Evolutionary conservation across 2,329 filamentous ascomycete species (phyloP).

Genomic region (Epichloe uncinata): DNA sequence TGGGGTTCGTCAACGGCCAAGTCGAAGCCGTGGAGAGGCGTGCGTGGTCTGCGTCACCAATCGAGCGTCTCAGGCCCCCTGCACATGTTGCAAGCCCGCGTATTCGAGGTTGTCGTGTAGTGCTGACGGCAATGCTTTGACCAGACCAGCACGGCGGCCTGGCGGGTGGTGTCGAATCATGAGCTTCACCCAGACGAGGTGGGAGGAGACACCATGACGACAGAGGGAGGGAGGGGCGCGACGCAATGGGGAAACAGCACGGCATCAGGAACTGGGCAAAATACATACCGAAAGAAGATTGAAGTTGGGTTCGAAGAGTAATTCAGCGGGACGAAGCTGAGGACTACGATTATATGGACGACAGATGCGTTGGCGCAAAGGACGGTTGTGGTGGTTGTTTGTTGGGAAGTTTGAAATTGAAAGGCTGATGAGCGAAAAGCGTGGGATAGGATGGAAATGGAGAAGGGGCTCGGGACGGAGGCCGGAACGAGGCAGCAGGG

Average conservation of each 20-base stretch:
- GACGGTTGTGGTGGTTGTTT: conserved; percentile 8
- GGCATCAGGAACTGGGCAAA: conserved; percentile 4
- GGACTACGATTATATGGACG: conserved; percentile 8
- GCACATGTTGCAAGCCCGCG: background rate
- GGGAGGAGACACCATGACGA: conserved; percentile 22
- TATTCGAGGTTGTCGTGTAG: background rate
- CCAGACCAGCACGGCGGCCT: background rate
- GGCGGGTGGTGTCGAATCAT: background rate
- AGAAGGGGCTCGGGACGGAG: too few species aligned
- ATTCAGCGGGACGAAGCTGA: background rate
- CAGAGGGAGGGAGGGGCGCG: conserved; percentile 18
- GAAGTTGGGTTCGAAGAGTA: background rate
- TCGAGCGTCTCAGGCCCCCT: background rate
- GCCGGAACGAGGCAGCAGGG: conserved; percentile 9
- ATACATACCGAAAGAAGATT: conserved; percentile 5
- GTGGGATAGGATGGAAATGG: conserved; percentile 16
- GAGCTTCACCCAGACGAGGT: background rate
- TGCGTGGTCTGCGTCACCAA: background rate
- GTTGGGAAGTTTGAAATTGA: conserved; percentile 17
- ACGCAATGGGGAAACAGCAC: conserved; percentile 4
- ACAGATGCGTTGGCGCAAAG: conserved; percentile 8
- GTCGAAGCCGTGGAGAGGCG: background rate
- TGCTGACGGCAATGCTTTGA: background rate
- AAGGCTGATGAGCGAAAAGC: conserved; percentile 21
- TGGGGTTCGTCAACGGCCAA: background rate